These are phyloP conservation scores for Alternaria alternata DNA, from an alignment of 2,329 filamentous ascomycete species.

Conservation along the genomic window DNA sequence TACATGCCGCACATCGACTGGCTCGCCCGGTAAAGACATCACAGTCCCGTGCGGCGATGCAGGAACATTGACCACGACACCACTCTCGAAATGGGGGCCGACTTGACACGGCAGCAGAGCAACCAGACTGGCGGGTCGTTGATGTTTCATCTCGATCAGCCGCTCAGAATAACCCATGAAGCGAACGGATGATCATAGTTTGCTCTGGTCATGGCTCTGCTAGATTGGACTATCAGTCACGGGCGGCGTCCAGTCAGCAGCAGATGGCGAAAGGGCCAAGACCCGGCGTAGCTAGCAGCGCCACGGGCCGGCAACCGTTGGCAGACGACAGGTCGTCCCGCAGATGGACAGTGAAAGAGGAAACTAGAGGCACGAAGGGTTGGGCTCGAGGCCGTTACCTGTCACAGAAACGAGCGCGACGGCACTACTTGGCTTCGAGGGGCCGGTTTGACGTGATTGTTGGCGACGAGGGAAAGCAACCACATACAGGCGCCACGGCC, in stretches of 20 bases:
- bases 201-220: slow-evolving; percentile 32
- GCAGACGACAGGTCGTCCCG: slow-evolving; percentile 35
- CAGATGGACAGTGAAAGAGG: slow-evolving; percentile 26
- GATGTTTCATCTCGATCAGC: slow-evolving; percentile 52
- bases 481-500: slow-evolving; percentile 31
- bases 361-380: slow-evolving; percentile 22
- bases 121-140: slow-evolving; percentile 41
- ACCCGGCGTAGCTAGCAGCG: slow-evolving; percentile 35
- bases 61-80: slow-evolving; percentile 54
- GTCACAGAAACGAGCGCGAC: slow-evolving; percentile 41
- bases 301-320: slow-evolving; percentile 47
- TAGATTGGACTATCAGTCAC: slow-evolving; percentile 36
- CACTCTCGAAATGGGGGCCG: slow-evolving; percentile 42
- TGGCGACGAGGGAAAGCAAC: slow-evolving; percentile 16
- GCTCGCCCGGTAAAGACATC: slow-evolving; percentile 40
- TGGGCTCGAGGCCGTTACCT: slow-evolving; percentile 43
- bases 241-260: slow-evolving; percentile 41
- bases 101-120: slow-evolving; percentile 49
- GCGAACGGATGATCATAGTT: slow-evolving; percentile 50
- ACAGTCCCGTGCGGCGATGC: slow-evolving; percentile 52
- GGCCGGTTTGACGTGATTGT: slow-evolving; percentile 19
- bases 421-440: slow-evolving; percentile 26
- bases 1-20: slow-evolving; percentile 37
- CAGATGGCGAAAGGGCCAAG: slow-evolving; percentile 29
- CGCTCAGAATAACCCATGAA: slow-evolving; percentile 48